phyloP scores from a whole-genome alignment of 2,329 filamentous ascomycete species.

The Penicillium sp. region DNA sequence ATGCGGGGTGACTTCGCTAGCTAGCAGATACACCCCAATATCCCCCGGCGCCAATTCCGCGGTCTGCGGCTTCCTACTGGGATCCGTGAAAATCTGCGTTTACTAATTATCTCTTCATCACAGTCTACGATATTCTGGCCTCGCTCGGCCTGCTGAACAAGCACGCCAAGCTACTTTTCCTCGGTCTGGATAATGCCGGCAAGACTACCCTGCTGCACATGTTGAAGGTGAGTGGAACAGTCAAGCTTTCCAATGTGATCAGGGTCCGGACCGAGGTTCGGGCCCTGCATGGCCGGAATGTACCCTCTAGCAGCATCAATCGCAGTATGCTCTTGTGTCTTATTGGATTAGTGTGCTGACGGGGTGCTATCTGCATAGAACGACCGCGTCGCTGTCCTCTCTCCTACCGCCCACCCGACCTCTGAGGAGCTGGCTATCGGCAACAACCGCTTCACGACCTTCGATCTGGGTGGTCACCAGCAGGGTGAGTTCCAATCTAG shows the following conservation, averaged over 20 bases:
- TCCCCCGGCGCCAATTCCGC: constrained; percentile 2
- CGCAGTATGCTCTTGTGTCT: neutral
- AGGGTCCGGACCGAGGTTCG: neutral
- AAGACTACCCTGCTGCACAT: constrained; percentile 93
- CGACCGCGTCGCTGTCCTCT: constrained; percentile 84
- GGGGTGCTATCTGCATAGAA: constrained; percentile 54
- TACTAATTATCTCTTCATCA: constrained; percentile 13
- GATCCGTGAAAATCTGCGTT: neutral
- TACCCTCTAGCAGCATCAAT: neutral
- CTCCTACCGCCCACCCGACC: constrained; percentile 86
- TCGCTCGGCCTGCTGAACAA: constrained; percentile 88
- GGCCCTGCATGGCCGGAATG: neutral
- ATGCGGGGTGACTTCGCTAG: neutral
- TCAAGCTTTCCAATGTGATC: neutral
- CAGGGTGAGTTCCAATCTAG: constrained; percentile 59
- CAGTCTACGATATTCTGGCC: constrained; percentile 86
- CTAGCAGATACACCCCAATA: neutral
- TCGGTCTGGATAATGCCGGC: constrained; percentile 89
- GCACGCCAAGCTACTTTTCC: constrained; percentile 90
- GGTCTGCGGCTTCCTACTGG: constrained; percentile 12
- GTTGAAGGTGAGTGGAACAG: constrained; percentile 67
- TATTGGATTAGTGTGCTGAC: constrained; percentile 1
- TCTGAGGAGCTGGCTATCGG: constrained; percentile 90
- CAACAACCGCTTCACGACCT: constrained; percentile 91
- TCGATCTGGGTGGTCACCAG: constrained; percentile 88